Base-by-base conservation (phyloP, 2,329 filamentous ascomycete genomes). In the Lasiodiplodia sp. region DNA sequence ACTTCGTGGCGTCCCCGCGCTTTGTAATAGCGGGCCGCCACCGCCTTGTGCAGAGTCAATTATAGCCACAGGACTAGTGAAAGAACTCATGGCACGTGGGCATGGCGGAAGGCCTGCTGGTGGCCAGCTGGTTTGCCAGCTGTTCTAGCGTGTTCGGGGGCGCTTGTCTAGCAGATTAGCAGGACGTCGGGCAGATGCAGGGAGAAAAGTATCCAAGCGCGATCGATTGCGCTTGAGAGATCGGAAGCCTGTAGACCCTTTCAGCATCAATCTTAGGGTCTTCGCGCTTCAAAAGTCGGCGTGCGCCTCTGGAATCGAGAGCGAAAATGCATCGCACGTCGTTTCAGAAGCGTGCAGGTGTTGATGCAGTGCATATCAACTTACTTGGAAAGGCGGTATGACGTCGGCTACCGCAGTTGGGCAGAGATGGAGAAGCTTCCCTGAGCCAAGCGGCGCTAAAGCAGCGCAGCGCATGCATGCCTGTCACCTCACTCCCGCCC, bases 381-480 rank as follows among this genome's bases (percentile, higher is more conserved):
- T 12, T 64, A 52, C 60, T 52, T 23, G 31, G 40, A 64, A 64
- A 52, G 60, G 60, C 60, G 60, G 60, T 64, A 64, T 64, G 60
- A 64, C 60, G 60, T 63, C 40, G 58, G 11, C 16, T 7, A 28
- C 40, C 23, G n/a, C 31, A 40, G 47, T 52, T 52, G 60, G 44
- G 21, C 60, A 49, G 25, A 31, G 60, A 44, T 44, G 28, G 58
- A 25, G 34, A 57, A 64, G 47, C 60, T 64, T 52, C 60, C 38
- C 31, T n/a, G 14, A 38, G 60, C 60, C 60, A 64, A 64, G 60
- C 60, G 44, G 38, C 60, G 60, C 60, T 64, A 64, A 64, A 37
- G 60, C 38, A 52, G 40, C 23, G 58, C 58, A 63, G 58, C 58
- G 38, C 34, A 40, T 37, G 57, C 40, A 38, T 31, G 57, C 40